Evolutionary conservation across 1,284 basidiomycete species (phyloP), one percentile per base, ranked within the genome.

Genomic region (Cystobasidium slooffiae): DNA sequence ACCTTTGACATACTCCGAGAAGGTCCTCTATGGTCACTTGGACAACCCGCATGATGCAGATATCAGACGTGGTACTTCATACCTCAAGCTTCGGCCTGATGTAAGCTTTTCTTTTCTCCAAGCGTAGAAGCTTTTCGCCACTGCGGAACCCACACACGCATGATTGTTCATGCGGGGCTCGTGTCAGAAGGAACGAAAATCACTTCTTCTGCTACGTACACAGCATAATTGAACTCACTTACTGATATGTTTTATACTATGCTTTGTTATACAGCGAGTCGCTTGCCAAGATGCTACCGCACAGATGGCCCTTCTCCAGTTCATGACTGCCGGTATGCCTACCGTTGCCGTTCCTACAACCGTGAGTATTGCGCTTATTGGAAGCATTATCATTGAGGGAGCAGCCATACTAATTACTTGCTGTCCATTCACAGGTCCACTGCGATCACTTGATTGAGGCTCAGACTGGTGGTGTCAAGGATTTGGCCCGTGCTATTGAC

Each of bases 371-470:
- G 37, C 3, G 9, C 53, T 24, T 14, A 4, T 18, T 8, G 80
- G 82, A 47, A 80, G 82, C 78, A 8, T 5, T 5, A 53, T 18
- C 1, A 2, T 43, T 5, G 43, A 10, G n/a, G n/a, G 47, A 20
- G 20, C 47, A 14, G 1, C 20, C 6, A 49, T 46, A 7, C 62
- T 43, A 4, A 65, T 20, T 10, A 24, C 10, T 37, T 37, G 16
- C 14, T 39, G 10, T 51, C 1, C 0, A 1, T 67, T 6, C 24
- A 20, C 43, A 73, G 70, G 93, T 97, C 72, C 94, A 97, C 87
- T 99, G 97, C 83, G 96, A 99, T 86, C 96, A 99, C 86, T 88
- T 99, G 83, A 98, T 99, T 82, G 94, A 98, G 86, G 96, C 97
- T 61, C 94, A 97, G 84, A 84, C 94, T 76, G 95, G 95, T 76